Evolutionary conservation across 2,329 filamentous ascomycete species (phyloP), one percentile per base, ranked within the genome.

Genomic region (Penicillium sp.): DNA sequence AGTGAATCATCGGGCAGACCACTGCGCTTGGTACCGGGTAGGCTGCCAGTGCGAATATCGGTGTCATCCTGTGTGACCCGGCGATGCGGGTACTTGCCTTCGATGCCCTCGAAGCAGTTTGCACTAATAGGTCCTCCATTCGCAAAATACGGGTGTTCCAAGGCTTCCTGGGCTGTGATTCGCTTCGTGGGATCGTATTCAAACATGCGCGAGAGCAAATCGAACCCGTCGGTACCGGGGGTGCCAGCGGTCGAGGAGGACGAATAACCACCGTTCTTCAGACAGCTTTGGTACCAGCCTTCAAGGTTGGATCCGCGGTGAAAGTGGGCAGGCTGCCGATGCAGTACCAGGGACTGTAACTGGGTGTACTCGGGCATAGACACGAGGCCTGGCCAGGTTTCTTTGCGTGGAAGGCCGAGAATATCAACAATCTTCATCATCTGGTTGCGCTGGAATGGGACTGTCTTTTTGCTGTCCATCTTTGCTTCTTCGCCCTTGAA

Each of bases 391-490:
- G 90, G 87, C 93, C 93, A 98, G 17, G 82, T 80, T 34, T 94
- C 87, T 57, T 91, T 91, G 5, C 80, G 87, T 0, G 93, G 93
- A 51, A 95, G 72, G 19, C 93, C 93, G 73, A 98, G 84, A 48
- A 98, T 89, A 60, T 98, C 93, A 25, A 95, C 87, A 55, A 98
- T 98, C 69, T 95, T 96, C 60, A 93, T 88, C 91, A 98, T 97
- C 70, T 98, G 93, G 58, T 96, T 96, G 10, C 90, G 81, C 67
- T 98, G 93, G 56, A 98, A 98, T 0, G 93, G 93, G 0, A 97
- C 90, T 0, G 87, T 93, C 70, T 97, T 97, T 68, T 98, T 98
- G 56, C 80, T 87, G 66, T 98, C 93, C 86, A 97, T 96, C 70
- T 98, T 98, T 11, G 93, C 93, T 67, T 98, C 93, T 60, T 98